Base-by-base conservation (phyloP, 139 green algal genomes). In the Pedinophyceae sp. region DNA sequence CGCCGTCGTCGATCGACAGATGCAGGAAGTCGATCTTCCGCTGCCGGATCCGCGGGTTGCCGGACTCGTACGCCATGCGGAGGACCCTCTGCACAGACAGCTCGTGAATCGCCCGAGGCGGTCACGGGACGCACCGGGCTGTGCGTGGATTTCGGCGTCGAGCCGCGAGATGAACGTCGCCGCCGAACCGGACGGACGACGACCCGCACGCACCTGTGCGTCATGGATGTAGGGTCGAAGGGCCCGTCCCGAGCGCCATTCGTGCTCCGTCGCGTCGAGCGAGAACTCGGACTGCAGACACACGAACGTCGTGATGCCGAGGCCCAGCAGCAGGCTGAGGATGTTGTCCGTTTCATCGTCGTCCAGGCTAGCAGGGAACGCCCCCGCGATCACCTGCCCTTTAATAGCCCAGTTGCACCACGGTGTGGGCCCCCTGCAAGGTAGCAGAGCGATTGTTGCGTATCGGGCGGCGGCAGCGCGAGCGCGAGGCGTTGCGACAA, bases 151-250 rank as follows among this genome's bases (percentile, higher is more conserved):
- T 45, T 45, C 38, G 13, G 13, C 38, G 13, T 16, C 13, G 38
- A n/a, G 38, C 38, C 16, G 13, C 38, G 13, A 13, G 13, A 45
- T 13, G 13, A 45, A 16, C 38, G 13, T 45, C 38, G n/a, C n/a
- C n/a, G n/a, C n/a, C n/a, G n/a, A n/a, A n/a, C n/a, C n/a, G n/a
- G n/a, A n/a, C n/a, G n/a, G n/a, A n/a, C n/a, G n/a, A n/a, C n/a
- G n/a, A n/a, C n/a, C n/a, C n/a, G n/a, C n/a, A n/a, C n/a, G n/a
- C n/a, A n/a, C 38, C 16, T 45, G n/a, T n/a, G 81, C 81, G 50
- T 90, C 77, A 22, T 85, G 80, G 34, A 90, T 82, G 62, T 90
- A 88, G 3, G 80, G 78, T 25, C 81, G 65, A n/a, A 88, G 65
- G 6, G 72, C 63, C 60, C 41, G 71, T 3, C 73, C 73, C 13